Conservation (phyloP, 768 basidiomycete genomes). For the Amanita polypyramis region DNA sequence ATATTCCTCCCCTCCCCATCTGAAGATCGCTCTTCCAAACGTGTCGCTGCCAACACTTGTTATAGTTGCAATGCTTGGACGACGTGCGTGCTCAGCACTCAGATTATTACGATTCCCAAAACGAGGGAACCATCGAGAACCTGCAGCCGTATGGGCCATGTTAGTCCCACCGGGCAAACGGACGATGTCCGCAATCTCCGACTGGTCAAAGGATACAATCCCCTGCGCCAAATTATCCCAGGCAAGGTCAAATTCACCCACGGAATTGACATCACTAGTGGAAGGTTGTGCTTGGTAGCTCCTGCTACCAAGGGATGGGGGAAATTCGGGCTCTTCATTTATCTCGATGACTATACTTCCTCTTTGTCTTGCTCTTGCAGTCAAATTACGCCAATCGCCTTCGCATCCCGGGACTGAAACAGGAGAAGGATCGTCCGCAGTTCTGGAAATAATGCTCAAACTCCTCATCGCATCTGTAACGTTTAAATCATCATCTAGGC, state of each 20-base stretch:
- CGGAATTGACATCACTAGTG: not conserved
- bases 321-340: not conserved
- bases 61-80: conserved; percentile 30
- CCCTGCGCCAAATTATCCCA: conserved; percentile 3
- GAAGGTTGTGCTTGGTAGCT: conserved; percentile 2
- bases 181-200: conserved; percentile 13
- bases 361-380: conserved; percentile 27
- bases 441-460: conserved; percentile 5
- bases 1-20: conserved; percentile 38
- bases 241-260: conserved; percentile 5
- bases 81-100: conserved; percentile 14
- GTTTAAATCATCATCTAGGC: conserved; percentile 37
- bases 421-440: conserved; percentile 16
- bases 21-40: conserved; percentile 26
- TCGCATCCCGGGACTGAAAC: conserved; percentile 41
- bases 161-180: conserved; percentile 11
- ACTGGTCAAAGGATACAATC: conserved; percentile 2
- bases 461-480: conserved; percentile 13
- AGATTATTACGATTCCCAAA: conserved; percentile 11
- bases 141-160: conserved; percentile 11
- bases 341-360: conserved; percentile 11
- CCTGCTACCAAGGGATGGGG: not conserved
- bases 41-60: conserved; percentile 29
- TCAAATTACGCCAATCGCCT: conserved; percentile 46
- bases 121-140: conserved; percentile 13